Conservation (phyloP, 2,329 filamentous ascomycete species). For the Xylariales sp. region DNA sequence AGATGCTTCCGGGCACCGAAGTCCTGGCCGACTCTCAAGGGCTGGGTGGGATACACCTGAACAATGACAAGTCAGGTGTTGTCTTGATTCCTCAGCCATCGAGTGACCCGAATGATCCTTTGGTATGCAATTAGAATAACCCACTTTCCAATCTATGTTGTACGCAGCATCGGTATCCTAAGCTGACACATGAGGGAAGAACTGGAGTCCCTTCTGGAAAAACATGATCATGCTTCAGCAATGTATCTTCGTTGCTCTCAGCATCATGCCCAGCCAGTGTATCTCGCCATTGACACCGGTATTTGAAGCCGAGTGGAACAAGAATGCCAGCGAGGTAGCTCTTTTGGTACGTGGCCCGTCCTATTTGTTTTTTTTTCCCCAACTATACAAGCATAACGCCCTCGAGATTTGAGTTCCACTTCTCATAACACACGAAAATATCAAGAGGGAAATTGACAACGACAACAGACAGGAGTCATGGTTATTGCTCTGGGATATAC, state of each 20-base stretch:
- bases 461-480: too few relatives aligned
- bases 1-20: too few relatives aligned
- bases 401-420: too few relatives aligned
- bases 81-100: slow-evolving; percentile 20
- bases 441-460: too few relatives aligned
- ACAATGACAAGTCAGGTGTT: slow-evolving; percentile 6
- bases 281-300: slow-evolving; percentile 29
- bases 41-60: too few relatives aligned
- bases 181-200: slow-evolving; percentile 18
- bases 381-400: too few relatives aligned
- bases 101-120: slow-evolving; percentile 16
- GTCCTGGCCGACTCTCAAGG: too few relatives aligned
- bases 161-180: not conserved
- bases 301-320: slow-evolving; percentile 28
- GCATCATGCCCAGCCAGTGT: slow-evolving; percentile 28
- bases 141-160: not conserved
- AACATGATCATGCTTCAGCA: slow-evolving; percentile 25
- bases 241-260: slow-evolving; percentile 28
- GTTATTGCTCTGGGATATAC: slow-evolving; percentile 28
- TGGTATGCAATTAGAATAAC: slow-evolving; percentile 10
- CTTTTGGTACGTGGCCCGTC: too few relatives aligned
- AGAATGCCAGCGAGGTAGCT: slow-evolving; percentile 25
- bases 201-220: slow-evolving; percentile 28
- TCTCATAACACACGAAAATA: too few relatives aligned
- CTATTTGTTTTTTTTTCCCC: too few relatives aligned